Percentiles rank a stretch among this genome's conserved stretches.
Evolutionary conservation across 2,329 filamentous ascomycete species (phyloP).

Genomic region (Verticillium isaacii): DNA sequence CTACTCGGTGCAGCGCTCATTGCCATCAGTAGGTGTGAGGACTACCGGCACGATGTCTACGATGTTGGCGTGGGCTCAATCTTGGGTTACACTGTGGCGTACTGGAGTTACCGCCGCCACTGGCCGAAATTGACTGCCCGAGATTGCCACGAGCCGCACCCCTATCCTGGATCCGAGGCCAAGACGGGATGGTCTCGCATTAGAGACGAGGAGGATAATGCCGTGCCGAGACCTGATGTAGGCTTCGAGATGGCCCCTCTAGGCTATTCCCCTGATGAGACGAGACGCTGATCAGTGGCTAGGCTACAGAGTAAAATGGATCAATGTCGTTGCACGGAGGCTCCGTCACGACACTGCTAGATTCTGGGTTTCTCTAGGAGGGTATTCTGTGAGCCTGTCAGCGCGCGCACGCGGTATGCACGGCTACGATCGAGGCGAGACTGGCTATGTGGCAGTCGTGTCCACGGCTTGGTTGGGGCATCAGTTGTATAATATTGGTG

Average conservation of each 20-base stretch:
- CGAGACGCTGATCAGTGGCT: slow-evolving; percentile 16
- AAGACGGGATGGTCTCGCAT: slow-evolving; percentile 36
- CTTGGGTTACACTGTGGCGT: slow-evolving; percentile 55
- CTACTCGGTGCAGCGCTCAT: slow-evolving; percentile 62
- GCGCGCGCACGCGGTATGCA: no score
- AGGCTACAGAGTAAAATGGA: neutral
- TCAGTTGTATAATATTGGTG: neutral
- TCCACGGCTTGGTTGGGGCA: neutral
- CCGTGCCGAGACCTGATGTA: slow-evolving; percentile 20
- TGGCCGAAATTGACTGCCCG: slow-evolving; percentile 51
- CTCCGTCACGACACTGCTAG: neutral
- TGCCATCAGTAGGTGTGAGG: slow-evolving; percentile 63
- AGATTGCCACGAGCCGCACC: slow-evolving; percentile 54
- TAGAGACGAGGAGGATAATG: slow-evolving; percentile 46
- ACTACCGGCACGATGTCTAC: slow-evolving; percentile 68
- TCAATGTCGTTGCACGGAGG: no score
- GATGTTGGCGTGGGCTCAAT: slow-evolving; percentile 60
- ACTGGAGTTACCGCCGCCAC: slow-evolving; percentile 63
- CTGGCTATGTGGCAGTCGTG: neutral
- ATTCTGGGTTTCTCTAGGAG: neutral
- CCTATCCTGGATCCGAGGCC: slow-evolving; percentile 34
- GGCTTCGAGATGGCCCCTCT: slow-evolving; percentile 29
- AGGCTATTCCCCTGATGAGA: slow-evolving; percentile 7
- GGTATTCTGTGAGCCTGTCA: no score
- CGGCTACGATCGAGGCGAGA: neutral